Conservation (phyloP, 352 stramenopile species). For the Phytophthora cryptogea region DNA sequence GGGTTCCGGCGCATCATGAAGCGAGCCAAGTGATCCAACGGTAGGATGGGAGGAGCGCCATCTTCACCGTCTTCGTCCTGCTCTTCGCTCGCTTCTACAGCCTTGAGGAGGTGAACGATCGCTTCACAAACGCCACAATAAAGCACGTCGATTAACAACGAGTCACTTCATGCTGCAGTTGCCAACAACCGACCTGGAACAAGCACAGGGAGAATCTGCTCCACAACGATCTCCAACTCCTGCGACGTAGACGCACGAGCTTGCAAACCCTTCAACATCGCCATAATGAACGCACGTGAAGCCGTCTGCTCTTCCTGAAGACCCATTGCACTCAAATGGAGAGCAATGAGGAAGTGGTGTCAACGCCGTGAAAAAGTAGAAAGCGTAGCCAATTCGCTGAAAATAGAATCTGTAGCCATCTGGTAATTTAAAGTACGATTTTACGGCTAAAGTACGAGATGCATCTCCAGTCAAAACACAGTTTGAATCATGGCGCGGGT, state of each 20-base stretch:
- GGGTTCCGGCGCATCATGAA: conserved; percentile 74
- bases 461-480: conserved; percentile 5
- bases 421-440: conserved; percentile 11
- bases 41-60: conserved; percentile 43
- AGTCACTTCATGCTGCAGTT: neutral
- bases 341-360: neutral
- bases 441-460: conserved; percentile 16
- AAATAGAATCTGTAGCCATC: conserved; percentile 22
- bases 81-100: conserved; percentile 45
- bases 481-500: conserved; percentile 11
- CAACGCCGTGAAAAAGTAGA: conserved; percentile 6
- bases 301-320: conserved; percentile 39
- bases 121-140: conserved; percentile 18
- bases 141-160: neutral
- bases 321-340: conserved; percentile 11
- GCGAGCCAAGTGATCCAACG: conserved; percentile 67
- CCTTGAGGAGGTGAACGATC: conserved; percentile 60
- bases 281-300: conserved; percentile 46
- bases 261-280: conserved; percentile 43
- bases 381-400: conserved; percentile 14
- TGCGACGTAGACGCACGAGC: conserved; percentile 29
- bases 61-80: conserved; percentile 46
- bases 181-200: conserved; percentile 45
- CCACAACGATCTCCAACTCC: conserved; percentile 55
- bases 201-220: conserved; percentile 61